These are phyloP conservation scores for Pseudopediastrum boryanum DNA, from an alignment of 139 green algal genomes.

Conservation along the genomic window DNA sequence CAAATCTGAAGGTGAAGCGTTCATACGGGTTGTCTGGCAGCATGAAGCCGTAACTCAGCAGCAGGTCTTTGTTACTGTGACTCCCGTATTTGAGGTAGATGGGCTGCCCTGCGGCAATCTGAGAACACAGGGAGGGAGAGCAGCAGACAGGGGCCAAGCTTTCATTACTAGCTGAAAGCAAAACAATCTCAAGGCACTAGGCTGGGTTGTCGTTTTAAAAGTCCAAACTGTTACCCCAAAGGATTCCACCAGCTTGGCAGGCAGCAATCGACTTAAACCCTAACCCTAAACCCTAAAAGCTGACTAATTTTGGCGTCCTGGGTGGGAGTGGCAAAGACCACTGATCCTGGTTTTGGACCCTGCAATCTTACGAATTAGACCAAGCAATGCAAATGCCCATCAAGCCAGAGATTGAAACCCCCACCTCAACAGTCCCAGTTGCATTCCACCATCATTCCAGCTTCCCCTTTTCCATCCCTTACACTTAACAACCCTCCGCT, in stretches of 20 bases:
- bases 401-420: too few species aligned
- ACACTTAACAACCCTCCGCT: too few species aligned
- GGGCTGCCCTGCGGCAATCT: constrained; percentile 29
- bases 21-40: constrained; percentile 48
- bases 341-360: too few species aligned
- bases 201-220: neutral
- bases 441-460: too few species aligned
- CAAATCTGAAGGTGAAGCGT: constrained; percentile 34
- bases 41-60: constrained; percentile 63
- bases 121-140: neutral
- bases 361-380: too few species aligned
- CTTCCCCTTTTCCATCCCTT: too few species aligned
- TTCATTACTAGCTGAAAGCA: neutral
- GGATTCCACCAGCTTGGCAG: neutral
- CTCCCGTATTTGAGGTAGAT: constrained; percentile 52
- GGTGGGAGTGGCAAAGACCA: too few species aligned
- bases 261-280: too few species aligned
- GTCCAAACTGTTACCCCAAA: neutral
- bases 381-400: too few species aligned
- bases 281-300: neutral
- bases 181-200: neutral
- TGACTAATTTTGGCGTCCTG: too few species aligned
- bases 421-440: too few species aligned
- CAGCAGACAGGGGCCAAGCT: neutral
- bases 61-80: constrained; percentile 58